Conservation (phyloP, 306 rosid species). For the Cicer judaicum region DNA sequence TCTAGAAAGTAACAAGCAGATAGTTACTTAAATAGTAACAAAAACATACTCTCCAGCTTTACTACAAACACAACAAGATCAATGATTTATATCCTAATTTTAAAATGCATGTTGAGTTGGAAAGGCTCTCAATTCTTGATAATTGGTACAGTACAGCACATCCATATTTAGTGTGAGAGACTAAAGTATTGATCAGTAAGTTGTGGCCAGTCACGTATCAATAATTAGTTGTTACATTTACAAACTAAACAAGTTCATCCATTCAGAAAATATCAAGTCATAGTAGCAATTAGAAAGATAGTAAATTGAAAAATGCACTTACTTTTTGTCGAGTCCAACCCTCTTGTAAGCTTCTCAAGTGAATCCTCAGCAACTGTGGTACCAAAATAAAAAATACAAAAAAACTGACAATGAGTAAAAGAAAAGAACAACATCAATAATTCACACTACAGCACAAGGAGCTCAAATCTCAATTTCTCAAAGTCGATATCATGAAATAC, state of each 20-base stretch:
- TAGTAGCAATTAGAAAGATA: conserved; percentile 6
- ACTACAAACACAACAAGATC: conserved; percentile 18
- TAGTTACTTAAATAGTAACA: conserved; percentile 24
- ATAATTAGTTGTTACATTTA: conserved; percentile 1
- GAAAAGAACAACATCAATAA: conserved; percentile 37
- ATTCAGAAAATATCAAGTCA: conserved; percentile 27
- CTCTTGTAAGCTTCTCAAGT: conserved; percentile 60
- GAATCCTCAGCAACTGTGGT: conserved; percentile 76
- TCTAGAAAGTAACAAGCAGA: conserved; percentile 29
- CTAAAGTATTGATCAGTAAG: conserved; percentile 30
- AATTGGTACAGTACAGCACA: conserved; percentile 8
- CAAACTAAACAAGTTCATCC: conserved; percentile 40
- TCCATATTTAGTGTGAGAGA: conserved; percentile 30
- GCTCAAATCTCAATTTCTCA: conserved; percentile 27
- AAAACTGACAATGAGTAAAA: conserved; percentile 34
- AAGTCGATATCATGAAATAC: conserved; percentile 11
- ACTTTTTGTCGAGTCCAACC: conserved; percentile 98
- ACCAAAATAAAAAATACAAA: conserved; percentile 31
- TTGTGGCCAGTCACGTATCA: background rate
- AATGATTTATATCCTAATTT: conserved; percentile 7
- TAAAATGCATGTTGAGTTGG: conserved; percentile 13
- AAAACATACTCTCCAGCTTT: background rate
- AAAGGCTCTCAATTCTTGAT: conserved; percentile 34
- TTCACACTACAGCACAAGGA: conserved; percentile 36
- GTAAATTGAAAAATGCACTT: conserved; percentile 46